phyloP scores from a whole-genome alignment of 441 rosid species.

The Francoa sonchifolia region DNA sequence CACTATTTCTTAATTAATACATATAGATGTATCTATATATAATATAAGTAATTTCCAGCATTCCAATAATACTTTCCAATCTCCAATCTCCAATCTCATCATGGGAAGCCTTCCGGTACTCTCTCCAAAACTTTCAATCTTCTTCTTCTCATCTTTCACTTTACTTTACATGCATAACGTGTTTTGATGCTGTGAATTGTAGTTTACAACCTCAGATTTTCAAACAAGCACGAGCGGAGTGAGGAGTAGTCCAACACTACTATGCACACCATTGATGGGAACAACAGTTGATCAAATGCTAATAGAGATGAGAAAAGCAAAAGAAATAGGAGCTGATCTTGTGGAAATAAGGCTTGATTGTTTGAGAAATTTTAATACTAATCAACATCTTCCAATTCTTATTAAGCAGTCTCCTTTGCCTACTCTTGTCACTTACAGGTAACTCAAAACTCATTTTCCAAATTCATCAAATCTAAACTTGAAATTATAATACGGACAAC shows the following conservation, averaged over 20 bases:
- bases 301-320: conserved; percentile 25
- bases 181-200: not conserved
- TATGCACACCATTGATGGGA: conserved; percentile 39
- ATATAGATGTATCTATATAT: too few relatives aligned
- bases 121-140: not conserved
- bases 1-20: too few relatives aligned
- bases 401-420: conserved; percentile 37
- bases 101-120: conserved; percentile 28
- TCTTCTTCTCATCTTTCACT: not conserved
- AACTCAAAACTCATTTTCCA: not conserved
- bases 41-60: too few relatives aligned
- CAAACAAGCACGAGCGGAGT: conserved; percentile 20
- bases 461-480: not conserved
- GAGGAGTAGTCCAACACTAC: conserved; percentile 26
- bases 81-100: not conserved
- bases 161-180: not conserved
- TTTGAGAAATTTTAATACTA: conserved; percentile 29
- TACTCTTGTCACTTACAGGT: conserved; percentile 48
- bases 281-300: conserved; percentile 33
- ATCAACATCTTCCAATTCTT: conserved; percentile 25
- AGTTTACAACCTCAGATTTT: conserved; percentile 28
- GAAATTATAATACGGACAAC: too few relatives aligned
- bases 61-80: not conserved
- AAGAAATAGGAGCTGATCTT: conserved; percentile 35
- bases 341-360: conserved; percentile 33